A percentile compares a stretch with the other conserved stretches of the same genome.
These are phyloP conservation scores for Martiniozyma asiatica DNA, from an alignment of 1,139 yeast genomes.

Conservation along the genomic window DNA sequence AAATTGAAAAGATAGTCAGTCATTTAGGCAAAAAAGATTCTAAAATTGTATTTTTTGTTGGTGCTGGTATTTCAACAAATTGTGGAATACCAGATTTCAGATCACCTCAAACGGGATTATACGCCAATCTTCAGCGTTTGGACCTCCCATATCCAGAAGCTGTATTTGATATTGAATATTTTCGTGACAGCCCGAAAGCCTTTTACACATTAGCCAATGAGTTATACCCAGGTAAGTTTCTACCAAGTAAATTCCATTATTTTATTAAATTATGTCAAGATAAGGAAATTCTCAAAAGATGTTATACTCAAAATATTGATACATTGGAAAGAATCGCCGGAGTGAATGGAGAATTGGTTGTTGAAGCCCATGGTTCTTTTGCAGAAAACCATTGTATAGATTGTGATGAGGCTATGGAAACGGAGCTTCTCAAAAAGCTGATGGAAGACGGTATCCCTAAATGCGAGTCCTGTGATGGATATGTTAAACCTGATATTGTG, in stretches of 20 bases:
- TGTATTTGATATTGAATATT: constrained; percentile 81
- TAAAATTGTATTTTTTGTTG: constrained; percentile 39
- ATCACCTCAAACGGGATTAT: constrained; percentile 83
- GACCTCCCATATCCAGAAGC: constrained; percentile 90
- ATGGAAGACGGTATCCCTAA: constrained; percentile 23
- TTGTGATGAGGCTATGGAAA: constrained; percentile 46
- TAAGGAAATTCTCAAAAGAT: constrained; percentile 46
- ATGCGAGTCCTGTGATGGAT: constrained; percentile 49
- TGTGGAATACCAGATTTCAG: constrained; percentile 75
- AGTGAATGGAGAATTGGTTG: constrained; percentile 44
- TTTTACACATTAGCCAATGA: constrained; percentile 78
- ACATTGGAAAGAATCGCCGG: constrained; percentile 85
- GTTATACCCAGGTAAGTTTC: constrained; percentile 74
- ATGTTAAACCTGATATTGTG: constrained; percentile 85
- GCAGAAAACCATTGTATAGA: constrained; percentile 74
- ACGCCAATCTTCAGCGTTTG: constrained; percentile 63
- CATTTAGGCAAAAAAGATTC: constrained; percentile 13
- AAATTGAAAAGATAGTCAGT: constrained; percentile 14
- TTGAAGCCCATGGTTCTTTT: constrained; percentile 95
- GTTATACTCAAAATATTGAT: constrained; percentile 88
- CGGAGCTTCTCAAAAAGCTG: constrained; percentile 32
- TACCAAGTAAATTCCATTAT: constrained; percentile 73
- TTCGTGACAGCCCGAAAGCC: constrained; percentile 63
- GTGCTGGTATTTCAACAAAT: constrained; percentile 88
- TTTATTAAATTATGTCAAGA: constrained; percentile 58